Evolutionary conservation across 2,329 filamentous ascomycete species (phyloP), one percentile per base, ranked within the genome.

Genomic region (Penicillium sumatraense): DNA sequence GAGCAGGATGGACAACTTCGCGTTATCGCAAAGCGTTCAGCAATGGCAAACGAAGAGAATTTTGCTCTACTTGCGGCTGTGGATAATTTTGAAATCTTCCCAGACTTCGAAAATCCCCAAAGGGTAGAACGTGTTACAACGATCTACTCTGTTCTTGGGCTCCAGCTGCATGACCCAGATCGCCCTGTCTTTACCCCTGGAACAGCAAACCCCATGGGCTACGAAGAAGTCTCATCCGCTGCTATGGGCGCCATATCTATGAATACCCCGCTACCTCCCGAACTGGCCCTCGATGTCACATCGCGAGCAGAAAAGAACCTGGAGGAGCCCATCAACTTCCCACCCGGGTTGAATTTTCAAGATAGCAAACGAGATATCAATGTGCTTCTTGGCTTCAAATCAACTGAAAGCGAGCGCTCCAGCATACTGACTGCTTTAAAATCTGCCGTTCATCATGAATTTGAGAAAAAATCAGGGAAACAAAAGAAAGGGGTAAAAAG

Each of bases 131-230:
- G 10, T 26, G 20, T 29, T 1, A n/a, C 47, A 13, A 40, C 3
- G 16, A 11, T 50, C 11, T 50, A 50, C 35, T 26, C 24, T 5
- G 35, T 41, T 26, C 35, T 50, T 18, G 47, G 47, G 4, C 24
- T 58, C 33, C 52, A 54, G 27, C 42, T 58, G 33, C 56, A 52
- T 29, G 56, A 58, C 23, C 51, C 56, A 9, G 56, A 58, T 23
- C 18, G 29, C n/a, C 35, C 35, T 29, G 46, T 49, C 1, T 52
- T 58, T 23, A 41, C 29, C 11, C 38, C 52, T 2, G 33, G 35
- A 6, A 54, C 48, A 2, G 27, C 21, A 9, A 18, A n/a, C 8
- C 21, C 31, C 8, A 40, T 51, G 14, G 56, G 40, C n/a, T 24
- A 33, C 6, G 54, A 57, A 13, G 26, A 38, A 2, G 38, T 47